phyloP scores from a whole-genome alignment of 2,329 filamentous ascomycete species.

The Cladophialophora exuberans region DNA sequence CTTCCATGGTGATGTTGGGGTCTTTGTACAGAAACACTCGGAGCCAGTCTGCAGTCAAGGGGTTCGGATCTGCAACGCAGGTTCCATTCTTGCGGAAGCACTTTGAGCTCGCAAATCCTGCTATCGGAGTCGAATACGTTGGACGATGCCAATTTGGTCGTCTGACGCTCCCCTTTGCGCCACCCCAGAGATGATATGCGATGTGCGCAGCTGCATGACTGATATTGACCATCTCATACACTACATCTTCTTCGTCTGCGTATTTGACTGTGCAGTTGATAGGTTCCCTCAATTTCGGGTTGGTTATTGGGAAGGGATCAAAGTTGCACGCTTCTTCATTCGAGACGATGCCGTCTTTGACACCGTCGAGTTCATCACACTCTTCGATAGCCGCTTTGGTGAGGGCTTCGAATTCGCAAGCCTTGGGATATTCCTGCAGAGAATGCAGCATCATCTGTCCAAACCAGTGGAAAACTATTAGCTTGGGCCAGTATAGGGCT shows the following conservation, averaged over 20 bases:
- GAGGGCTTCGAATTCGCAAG: conserved; percentile 43
- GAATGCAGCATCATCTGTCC: conserved; percentile 33
- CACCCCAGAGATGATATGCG: conserved; percentile 39
- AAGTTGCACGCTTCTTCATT: conserved; percentile 21
- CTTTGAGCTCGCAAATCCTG: conserved; percentile 36
- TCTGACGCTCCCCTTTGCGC: conserved; percentile 31
- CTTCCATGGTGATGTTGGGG: conserved; percentile 59
- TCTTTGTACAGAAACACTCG: conserved; percentile 45
- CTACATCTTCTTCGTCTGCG: background rate
- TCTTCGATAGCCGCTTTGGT: conserved; percentile 38
- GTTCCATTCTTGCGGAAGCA: conserved; percentile 20
- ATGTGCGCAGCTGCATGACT: conserved; percentile 38
- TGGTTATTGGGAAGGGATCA: conserved; percentile 10
- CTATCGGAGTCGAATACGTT: conserved; percentile 34
- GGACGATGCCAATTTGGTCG: conserved; percentile 41
- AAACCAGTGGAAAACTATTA: conserved; percentile 36
- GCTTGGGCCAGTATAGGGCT: conserved; percentile 32
- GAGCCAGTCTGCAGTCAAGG: conserved; percentile 39
- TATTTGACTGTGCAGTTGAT: conserved; percentile 18
- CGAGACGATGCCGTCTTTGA: conserved; percentile 34
- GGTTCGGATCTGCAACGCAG: conserved; percentile 37
- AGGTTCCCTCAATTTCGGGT: conserved; percentile 5
- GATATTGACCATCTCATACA: background rate
- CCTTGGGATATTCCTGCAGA: conserved; percentile 32
- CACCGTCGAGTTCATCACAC: conserved; percentile 36